Evolutionary conservation across 768 basidiomycete genomes (phyloP).

Genomic region (Gloeophyllum trabeum): DNA sequence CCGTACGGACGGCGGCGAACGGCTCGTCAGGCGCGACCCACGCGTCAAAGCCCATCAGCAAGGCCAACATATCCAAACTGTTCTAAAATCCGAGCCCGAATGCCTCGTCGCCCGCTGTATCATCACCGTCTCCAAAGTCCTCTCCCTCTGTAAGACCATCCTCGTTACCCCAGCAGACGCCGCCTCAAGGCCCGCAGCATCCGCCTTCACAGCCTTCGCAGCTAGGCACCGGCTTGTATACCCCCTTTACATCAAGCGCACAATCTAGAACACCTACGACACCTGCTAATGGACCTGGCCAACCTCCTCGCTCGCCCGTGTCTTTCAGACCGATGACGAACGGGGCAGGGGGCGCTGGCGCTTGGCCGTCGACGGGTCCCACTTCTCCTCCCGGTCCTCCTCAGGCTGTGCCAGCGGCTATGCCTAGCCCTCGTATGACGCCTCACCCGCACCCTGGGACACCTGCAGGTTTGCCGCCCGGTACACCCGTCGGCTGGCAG

Average conservation of each 20-base stretch:
- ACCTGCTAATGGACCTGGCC: slow-evolving; percentile 6
- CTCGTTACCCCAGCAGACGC: too few relatives aligned
- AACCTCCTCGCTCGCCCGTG: slow-evolving; percentile 50
- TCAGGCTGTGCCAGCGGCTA: slow-evolving; percentile 30
- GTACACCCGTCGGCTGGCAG: slow-evolving; percentile 28
- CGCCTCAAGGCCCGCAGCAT: too few relatives aligned
- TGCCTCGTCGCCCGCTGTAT: slow-evolving; percentile 3
- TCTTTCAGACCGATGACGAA: slow-evolving; percentile 54
- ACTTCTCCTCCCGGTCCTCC: slow-evolving; percentile 28
- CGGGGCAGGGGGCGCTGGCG: slow-evolving; percentile 51
- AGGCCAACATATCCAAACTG: slow-evolving; percentile 47
- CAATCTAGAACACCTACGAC: too few relatives aligned
- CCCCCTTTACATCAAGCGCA: slow-evolving; percentile 6
- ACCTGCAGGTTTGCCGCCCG: slow-evolving; percentile 38
- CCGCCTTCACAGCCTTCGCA: too few relatives aligned
- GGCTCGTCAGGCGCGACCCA: too few relatives aligned
- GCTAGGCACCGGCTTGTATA: too few relatives aligned
- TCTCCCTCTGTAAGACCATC: slow-evolving; percentile 31
- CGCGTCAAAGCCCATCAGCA: slow-evolving; percentile 21
- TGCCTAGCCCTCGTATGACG: slow-evolving; percentile 59
- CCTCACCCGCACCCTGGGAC: slow-evolving; percentile 46
- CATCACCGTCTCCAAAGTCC: slow-evolving; percentile 11
- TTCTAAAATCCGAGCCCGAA: slow-evolving; percentile 40
- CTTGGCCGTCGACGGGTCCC: slow-evolving; percentile 30
- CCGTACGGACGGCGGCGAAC: too few relatives aligned